Percentiles rank a stretch among this genome's conserved stretches.
Evolutionary conservation across 192 early-diverging fungal genomes (phyloP).

Genomic region (Coemansia sp.): DNA sequence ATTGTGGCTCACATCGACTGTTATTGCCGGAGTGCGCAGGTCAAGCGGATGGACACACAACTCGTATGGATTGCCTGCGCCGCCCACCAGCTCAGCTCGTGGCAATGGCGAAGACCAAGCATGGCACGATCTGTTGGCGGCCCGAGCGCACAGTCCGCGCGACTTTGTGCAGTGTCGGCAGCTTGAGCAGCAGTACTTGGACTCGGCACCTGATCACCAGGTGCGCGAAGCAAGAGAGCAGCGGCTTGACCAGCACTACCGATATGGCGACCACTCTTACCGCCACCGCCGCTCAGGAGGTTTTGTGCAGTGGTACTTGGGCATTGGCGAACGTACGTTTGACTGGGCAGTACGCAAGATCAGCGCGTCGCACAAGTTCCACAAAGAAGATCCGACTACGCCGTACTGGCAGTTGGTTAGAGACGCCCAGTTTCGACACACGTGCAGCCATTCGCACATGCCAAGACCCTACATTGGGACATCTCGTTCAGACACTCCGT

Average conservation of each 20-base stretch:
- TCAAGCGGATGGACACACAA: slow-evolving; percentile 35
- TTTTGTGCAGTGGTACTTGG: slow-evolving; percentile 35
- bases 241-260: not conserved
- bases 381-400: not conserved
- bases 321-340: slow-evolving; percentile 44
- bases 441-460: too few relatives aligned
- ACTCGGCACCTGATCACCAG: slow-evolving; percentile 8
- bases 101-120: not conserved
- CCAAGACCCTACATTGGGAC: too few relatives aligned
- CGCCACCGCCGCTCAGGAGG: slow-evolving; percentile 11
- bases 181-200: slow-evolving; percentile 31
- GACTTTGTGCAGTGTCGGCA: slow-evolving; percentile 3
- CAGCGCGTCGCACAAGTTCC: slow-evolving; percentile 12
- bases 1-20: slow-evolving; percentile 42
- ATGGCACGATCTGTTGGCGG: not conserved
- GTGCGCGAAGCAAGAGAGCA: slow-evolving; percentile 17
- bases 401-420: not conserved
- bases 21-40: slow-evolving; percentile 37
- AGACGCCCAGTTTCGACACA: too few relatives aligned
- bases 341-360: slow-evolving; percentile 38
- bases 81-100: not conserved
- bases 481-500: too few relatives aligned
- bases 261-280: not conserved
- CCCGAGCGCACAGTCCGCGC: not conserved
- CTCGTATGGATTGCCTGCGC: slow-evolving; percentile 9